Percentiles rank a stretch among this genome's conserved stretches.
Conservation (phyloP, 2,329 filamentous ascomycete genomes). For the Colletotrichum paranaense region DNA sequence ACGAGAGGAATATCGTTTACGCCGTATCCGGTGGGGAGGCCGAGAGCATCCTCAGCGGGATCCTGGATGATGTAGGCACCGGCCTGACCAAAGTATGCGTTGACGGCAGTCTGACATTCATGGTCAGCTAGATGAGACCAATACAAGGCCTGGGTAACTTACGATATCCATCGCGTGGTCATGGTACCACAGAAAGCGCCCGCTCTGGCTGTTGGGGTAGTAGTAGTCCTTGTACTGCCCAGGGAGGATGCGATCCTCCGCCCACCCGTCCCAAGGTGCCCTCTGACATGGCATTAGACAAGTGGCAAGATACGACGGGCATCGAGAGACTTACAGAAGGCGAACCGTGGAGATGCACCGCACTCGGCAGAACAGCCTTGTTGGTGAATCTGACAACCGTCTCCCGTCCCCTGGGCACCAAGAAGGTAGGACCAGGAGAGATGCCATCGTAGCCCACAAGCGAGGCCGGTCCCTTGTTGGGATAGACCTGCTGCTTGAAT, state of each 20-base stretch:
- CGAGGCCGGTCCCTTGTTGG: constrained; percentile 44
- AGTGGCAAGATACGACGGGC: background rate
- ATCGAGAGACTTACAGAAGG: constrained; percentile 45
- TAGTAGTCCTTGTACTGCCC: constrained; percentile 72
- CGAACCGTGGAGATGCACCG: constrained; percentile 67
- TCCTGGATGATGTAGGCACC: constrained; percentile 67
- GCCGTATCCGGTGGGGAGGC: constrained; percentile 60
- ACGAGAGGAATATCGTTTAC: constrained; percentile 65
- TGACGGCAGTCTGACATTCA: constrained; percentile 56
- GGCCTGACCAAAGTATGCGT: constrained; percentile 67
- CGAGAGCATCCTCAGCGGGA: constrained; percentile 57
- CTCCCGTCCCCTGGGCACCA: constrained; percentile 60
- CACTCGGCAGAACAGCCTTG: constrained; percentile 53
- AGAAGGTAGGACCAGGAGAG: constrained; percentile 64
- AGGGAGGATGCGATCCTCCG: constrained; percentile 60
- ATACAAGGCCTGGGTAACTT: background rate
- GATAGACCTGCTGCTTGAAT: constrained; percentile 50
- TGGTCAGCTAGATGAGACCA: background rate
- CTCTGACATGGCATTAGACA: constrained; percentile 38
- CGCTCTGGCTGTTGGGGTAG: constrained; percentile 66
- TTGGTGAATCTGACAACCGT: constrained; percentile 66
- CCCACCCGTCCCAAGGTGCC: constrained; percentile 60
- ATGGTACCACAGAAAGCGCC: constrained; percentile 69
- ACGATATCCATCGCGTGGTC: constrained; percentile 53
- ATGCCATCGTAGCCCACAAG: constrained; percentile 65